These are phyloP conservation scores for Stagonosporopsis rhizophila DNA, from an alignment of 2,329 filamentous ascomycete genomes.

Conservation along the genomic window DNA sequence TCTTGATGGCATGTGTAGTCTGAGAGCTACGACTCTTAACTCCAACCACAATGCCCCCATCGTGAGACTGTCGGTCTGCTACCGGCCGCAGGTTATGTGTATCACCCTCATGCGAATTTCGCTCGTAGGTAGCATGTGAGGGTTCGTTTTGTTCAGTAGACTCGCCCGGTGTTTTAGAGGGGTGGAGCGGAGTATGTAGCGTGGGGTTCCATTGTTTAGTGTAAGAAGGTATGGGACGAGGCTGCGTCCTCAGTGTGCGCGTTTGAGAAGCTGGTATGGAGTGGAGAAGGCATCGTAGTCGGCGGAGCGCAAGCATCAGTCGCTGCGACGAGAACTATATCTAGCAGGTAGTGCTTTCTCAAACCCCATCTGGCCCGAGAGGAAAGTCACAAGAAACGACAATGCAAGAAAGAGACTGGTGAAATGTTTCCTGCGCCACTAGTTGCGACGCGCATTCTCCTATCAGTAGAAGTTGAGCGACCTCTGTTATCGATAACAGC, in stretches of 20 bases:
- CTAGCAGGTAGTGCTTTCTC: not conserved
- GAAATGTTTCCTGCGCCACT: not conserved
- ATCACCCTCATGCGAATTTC: constrained; percentile 1
- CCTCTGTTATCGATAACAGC: constrained; percentile 6
- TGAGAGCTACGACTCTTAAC: not conserved
- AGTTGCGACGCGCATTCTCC: not conserved
- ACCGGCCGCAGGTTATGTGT: too few species aligned
- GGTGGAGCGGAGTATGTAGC: constrained; percentile 11
- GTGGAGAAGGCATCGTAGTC: constrained; percentile 31
- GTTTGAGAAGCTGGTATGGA: constrained; percentile 23
- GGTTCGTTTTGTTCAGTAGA: not conserved
- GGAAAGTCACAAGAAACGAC: not conserved
- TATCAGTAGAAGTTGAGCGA: not conserved
- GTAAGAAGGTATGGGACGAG: constrained; percentile 31
- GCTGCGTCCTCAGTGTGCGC: constrained; percentile 36
- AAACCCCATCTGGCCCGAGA: constrained; percentile 3
- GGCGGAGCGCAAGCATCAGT: constrained; percentile 37
- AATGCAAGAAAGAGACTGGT: not conserved
- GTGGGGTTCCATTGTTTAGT: constrained; percentile 39
- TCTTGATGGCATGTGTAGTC: not conserved
- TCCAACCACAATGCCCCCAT: not conserved
- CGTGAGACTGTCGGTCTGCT: not conserved
- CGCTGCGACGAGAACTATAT: not conserved
- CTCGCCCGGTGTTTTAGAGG: constrained; percentile 6
- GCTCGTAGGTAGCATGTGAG: not conserved